Evolutionary conservation across 2,329 filamentous ascomycete species (phyloP).

Genomic region (Aaosphaeria arxii): DNA sequence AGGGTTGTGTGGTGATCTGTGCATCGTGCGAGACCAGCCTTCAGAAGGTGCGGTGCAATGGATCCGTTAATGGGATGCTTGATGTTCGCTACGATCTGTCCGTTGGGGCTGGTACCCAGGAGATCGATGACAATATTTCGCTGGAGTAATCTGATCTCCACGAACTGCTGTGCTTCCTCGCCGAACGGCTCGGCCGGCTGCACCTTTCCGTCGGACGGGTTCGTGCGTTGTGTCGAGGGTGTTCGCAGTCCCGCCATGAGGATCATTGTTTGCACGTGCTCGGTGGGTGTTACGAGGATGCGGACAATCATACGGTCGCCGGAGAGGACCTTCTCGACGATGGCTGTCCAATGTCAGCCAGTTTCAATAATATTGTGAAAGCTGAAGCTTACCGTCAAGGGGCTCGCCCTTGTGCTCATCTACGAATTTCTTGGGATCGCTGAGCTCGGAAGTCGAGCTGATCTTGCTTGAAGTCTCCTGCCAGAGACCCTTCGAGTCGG

Average conservation of each 20-base stretch:
- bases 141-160: conserved; percentile 82
- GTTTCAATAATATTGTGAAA: not conserved
- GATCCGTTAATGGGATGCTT: conserved; percentile 81
- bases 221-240: conserved; percentile 82
- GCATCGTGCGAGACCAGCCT: conserved; percentile 86
- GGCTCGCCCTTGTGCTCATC: conserved; percentile 82
- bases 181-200: conserved; percentile 86
- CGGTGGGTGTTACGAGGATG: conserved; percentile 73
- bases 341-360: conserved; percentile 34
- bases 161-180: conserved; percentile 83
- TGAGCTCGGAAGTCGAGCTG: conserved; percentile 76
- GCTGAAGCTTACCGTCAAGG: conserved; percentile 59
- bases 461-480: conserved; percentile 63
- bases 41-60: conserved; percentile 86
- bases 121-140: conserved; percentile 79
- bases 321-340: conserved; percentile 87
- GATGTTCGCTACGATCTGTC: conserved; percentile 83
- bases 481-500: conserved; percentile 80
- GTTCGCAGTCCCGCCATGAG: conserved; percentile 85
- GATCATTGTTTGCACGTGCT: conserved; percentile 86
- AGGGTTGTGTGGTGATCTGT: conserved; percentile 95
- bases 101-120: conserved; percentile 83
- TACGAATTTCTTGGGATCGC: conserved; percentile 71
- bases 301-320: conserved; percentile 85
- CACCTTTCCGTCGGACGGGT: conserved; percentile 72